Conservation (phyloP, 2,329 filamentous ascomycete genomes). For the Fusarium sp. region DNA sequence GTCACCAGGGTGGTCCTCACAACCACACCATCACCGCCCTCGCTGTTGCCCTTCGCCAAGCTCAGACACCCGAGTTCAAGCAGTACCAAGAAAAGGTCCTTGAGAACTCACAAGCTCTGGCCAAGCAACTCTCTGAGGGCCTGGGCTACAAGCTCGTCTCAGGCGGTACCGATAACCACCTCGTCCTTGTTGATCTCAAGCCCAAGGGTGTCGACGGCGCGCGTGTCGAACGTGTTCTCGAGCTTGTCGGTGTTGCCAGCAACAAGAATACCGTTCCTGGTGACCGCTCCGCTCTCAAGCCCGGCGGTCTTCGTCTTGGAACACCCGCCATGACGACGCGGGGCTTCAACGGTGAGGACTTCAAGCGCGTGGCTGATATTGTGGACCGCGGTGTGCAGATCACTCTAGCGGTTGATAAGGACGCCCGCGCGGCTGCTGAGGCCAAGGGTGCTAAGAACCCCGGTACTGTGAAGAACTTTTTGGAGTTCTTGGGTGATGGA, state of each 20-base stretch:
- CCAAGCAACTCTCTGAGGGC: conserved; percentile 68
- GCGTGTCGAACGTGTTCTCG: conserved; percentile 85
- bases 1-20: conserved; percentile 95
- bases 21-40: conserved; percentile 98
- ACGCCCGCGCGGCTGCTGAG: conserved; percentile 71
- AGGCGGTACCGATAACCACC: conserved; percentile 94
- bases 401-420: conserved; percentile 75
- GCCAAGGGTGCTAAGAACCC: conserved; percentile 71
- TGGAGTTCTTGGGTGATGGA: conserved; percentile 72
- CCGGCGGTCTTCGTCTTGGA: conserved; percentile 88
- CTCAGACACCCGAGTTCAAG: conserved; percentile 84
- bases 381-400: conserved; percentile 83
- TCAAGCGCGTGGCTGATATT: conserved; percentile 81
- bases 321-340: conserved; percentile 96
- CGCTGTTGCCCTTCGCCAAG: conserved; percentile 91
- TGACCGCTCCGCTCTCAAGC: conserved; percentile 89
- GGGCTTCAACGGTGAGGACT: conserved; percentile 85
- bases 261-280: conserved; percentile 99
- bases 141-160: conserved; percentile 88
- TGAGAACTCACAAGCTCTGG: conserved; percentile 85
- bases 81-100: conserved; percentile 89
- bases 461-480: conserved; percentile 70
- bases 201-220: conserved; percentile 85
- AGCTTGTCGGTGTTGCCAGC: conserved; percentile 88
- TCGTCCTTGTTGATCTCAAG: conserved; percentile 90